Evolutionary conservation across 257 asterid genomes (phyloP), one percentile per base, ranked within the genome.

Genomic region (Avicennia marina): DNA sequence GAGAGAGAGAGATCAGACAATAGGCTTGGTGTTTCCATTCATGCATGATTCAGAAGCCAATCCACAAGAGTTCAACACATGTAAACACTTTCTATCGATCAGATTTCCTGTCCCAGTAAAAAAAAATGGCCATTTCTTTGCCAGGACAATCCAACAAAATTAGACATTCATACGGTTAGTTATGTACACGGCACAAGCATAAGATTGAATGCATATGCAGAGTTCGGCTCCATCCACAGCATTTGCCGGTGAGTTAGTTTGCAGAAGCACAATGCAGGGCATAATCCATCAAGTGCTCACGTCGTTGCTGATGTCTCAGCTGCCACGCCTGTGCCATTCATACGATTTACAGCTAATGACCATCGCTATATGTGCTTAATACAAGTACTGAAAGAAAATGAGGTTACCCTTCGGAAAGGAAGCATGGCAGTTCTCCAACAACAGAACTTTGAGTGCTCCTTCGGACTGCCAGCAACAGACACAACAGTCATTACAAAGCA

Each of bases 291-390:
- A 61, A 50, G 9, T 45, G 72, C 55, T 71, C 74, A 21, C 46
- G 62, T 25, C 58, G 70, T 6, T 56, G 65, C 27, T 56, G 69
- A 60, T 67, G 75, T 50, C 75, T 73, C 63, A 72, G 63, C 71
- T 65, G 64, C 77, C 71, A 79, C 21, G 75, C 87, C 95, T 78
- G 82, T 74, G 51, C 45, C n/a, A n/a, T n/a, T n/a, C n/a, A n/a
- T n/a, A n/a, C n/a, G n/a, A n/a, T n/a, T n/a, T n/a, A n/a, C n/a
- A n/a, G n/a, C n/a, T n/a, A n/a, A n/a, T n/a, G n/a, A n/a, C n/a
- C n/a, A n/a, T 6, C 46, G 13, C 46, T 41, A 4, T 41, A 6
- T 12, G 7, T 3, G 46, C 16, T 3, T 41, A 12, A 7, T 3
- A 29, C 18, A 21, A 38, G 24, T 10, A 34, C 48, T 7, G 45